phyloP scores from a whole-genome alignment of 2,329 filamentous ascomycete species.

The Verticillium albo-atrum region DNA sequence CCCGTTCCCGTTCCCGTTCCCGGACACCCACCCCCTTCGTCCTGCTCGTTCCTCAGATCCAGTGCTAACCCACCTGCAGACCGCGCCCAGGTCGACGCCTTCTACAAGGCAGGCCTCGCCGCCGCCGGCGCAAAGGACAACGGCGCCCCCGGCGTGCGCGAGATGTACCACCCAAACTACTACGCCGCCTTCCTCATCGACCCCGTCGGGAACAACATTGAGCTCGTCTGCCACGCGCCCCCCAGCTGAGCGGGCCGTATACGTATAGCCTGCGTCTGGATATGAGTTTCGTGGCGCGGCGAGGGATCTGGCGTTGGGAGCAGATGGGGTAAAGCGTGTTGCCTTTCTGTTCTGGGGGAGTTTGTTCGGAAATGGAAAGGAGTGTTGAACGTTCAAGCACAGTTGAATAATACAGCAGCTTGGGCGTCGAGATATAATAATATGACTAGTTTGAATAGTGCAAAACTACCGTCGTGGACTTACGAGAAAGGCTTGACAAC shows the following conservation, averaged over 20 bases:
- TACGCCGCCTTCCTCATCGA: conserved; percentile 48
- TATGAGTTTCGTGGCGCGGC: too few relatives aligned
- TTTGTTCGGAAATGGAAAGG: background rate
- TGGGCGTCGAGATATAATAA: too few relatives aligned
- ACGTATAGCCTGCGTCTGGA: too few relatives aligned
- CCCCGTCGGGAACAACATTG: conserved; percentile 48
- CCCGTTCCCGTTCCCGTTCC: too few relatives aligned
- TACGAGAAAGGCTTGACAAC: too few relatives aligned
- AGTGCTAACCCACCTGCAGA: conserved; percentile 20
- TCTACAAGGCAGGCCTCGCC: conserved; percentile 34
- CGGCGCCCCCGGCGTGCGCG: conserved; percentile 39
- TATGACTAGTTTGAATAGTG: too few relatives aligned
- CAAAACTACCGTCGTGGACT: too few relatives aligned
- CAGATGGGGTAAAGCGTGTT: background rate
- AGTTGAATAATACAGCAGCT: too few relatives aligned
- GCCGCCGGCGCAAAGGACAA: conserved; percentile 41
- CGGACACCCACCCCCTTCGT: background rate
- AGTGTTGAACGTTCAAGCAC: too few relatives aligned
- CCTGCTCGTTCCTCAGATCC: background rate
- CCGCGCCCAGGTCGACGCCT: conserved; percentile 36
- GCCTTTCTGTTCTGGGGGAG: background rate
- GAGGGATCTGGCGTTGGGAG: too few relatives aligned
- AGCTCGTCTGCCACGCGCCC: conserved; percentile 30
- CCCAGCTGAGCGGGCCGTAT: background rate
- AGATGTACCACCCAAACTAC: conserved; percentile 40